Evolutionary conservation across 1,284 basidiomycete genomes (phyloP).

Genomic region (Apiotrichum laibachii): DNA sequence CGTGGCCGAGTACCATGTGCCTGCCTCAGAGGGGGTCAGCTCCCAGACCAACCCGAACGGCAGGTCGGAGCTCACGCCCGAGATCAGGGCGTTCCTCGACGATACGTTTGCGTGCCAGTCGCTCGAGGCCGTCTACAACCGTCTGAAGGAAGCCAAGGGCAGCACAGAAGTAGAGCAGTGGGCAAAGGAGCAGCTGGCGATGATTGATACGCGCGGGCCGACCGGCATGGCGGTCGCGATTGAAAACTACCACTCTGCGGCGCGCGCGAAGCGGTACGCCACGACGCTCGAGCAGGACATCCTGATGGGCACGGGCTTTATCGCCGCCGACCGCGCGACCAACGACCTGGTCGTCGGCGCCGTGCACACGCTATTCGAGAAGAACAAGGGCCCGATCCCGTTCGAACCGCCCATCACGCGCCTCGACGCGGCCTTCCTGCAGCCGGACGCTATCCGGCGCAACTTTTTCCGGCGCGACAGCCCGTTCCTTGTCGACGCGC

Average conservation of each 20-base stretch:
- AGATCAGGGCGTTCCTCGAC: slow-evolving; percentile 71
- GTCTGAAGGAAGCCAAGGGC: slow-evolving; percentile 53
- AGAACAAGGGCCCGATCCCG: slow-evolving; percentile 12
- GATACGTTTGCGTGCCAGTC: slow-evolving; percentile 60
- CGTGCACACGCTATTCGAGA: slow-evolving; percentile 9
- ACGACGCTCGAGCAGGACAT: slow-evolving; percentile 7
- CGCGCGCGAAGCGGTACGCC: slow-evolving; percentile 1
- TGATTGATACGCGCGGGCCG: slow-evolving; percentile 68
- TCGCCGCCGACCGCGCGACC: neutral
- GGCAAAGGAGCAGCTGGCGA: slow-evolving; percentile 65
- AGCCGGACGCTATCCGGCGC: slow-evolving; percentile 1
- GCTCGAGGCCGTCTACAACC: slow-evolving; percentile 66
- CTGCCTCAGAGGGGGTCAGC: slow-evolving; percentile 56
- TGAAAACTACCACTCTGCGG: slow-evolving; percentile 59
- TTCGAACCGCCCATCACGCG: slow-evolving; percentile 6
- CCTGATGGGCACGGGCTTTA: slow-evolving; percentile 1
- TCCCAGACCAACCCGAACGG: slow-evolving; percentile 61
- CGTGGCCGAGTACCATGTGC: slow-evolving; percentile 27
- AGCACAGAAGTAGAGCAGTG: slow-evolving; percentile 60
- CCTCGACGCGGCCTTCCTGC: neutral
- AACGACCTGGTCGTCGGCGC: slow-evolving; percentile 9
- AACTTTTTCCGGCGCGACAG: neutral
- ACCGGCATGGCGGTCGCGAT: slow-evolving; percentile 81
- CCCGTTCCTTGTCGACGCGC: neutral
- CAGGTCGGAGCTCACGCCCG: slow-evolving; percentile 59